Evolutionary conservation across 1,284 basidiomycete genomes (phyloP).

Genomic region (Austropuccinia psidii): DNA sequence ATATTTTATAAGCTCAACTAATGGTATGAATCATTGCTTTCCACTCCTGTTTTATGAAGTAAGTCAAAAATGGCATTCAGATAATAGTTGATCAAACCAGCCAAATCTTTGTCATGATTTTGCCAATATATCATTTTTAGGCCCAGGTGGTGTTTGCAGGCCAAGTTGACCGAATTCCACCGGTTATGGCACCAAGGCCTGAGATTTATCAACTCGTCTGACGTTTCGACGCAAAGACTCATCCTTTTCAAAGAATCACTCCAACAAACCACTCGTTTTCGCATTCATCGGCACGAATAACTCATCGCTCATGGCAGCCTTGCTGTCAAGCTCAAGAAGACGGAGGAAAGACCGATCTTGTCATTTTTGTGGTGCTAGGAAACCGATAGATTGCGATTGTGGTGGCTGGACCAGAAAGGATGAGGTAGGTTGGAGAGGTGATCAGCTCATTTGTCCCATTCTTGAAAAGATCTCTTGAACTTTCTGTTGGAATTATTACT

Average conservation of each 20-base stretch:
- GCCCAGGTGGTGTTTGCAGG: neutral
- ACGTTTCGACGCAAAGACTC: no score
- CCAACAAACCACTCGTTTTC: no score
- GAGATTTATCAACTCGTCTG: no score
- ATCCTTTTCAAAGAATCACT: no score
- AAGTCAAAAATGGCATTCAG: neutral
- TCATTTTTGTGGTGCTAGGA: constrained; percentile 19
- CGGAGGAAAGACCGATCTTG: constrained; percentile 8
- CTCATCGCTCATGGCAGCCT: constrained; percentile 19
- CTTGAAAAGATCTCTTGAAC: no score
- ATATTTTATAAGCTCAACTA: neutral
- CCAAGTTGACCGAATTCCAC: no score
- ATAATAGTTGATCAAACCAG: neutral
- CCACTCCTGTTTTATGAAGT: no score
- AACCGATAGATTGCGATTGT: constrained; percentile 6
- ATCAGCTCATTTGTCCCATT: neutral
- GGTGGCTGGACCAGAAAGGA: constrained; percentile 22
- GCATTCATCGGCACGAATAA: no score
- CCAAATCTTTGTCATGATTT: neutral
- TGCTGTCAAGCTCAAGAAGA: neutral
- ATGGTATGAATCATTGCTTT: no score
- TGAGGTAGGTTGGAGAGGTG: neutral
- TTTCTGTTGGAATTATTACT: no score
- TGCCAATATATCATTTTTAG: neutral
- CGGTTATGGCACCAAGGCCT: no score